These are phyloP conservation scores for Cyphellophora attinorum DNA, from an alignment of 2,329 filamentous ascomycete species.

Conservation along the genomic window DNA sequence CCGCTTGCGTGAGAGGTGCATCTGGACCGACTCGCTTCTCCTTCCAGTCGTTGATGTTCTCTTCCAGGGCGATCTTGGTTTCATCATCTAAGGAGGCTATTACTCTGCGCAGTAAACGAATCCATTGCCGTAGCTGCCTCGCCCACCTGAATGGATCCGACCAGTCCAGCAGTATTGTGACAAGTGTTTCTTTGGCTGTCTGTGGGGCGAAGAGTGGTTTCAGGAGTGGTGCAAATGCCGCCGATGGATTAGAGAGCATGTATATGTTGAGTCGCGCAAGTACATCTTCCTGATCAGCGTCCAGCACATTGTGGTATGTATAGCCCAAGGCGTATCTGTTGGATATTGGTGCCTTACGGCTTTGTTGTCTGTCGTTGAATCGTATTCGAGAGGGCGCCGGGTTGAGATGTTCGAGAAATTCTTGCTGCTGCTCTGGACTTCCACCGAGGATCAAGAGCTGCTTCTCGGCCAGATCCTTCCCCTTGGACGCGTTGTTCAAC, in stretches of 20 bases:
- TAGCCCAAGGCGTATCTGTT: slow-evolving; percentile 91
- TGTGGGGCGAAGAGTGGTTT: slow-evolving; percentile 75
- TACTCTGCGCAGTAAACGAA: slow-evolving; percentile 70
- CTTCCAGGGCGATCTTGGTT: slow-evolving; percentile 75
- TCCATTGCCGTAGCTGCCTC: slow-evolving; percentile 79
- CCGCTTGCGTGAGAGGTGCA: slow-evolving; percentile 48
- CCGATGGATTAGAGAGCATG: slow-evolving; percentile 74
- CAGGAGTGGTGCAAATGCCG: slow-evolving; percentile 72
- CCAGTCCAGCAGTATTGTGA: slow-evolving; percentile 94
- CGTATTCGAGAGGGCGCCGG: slow-evolving; percentile 27
- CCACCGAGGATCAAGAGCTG: slow-evolving; percentile 83
- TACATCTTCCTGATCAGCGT: slow-evolving; percentile 92
- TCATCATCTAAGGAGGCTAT: slow-evolving; percentile 64
- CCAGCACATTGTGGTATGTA: slow-evolving; percentile 88
- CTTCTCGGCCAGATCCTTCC: slow-evolving; percentile 84
- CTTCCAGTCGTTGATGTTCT: slow-evolving; percentile 71
- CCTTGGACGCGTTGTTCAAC: slow-evolving; percentile 81
- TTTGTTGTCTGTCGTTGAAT: slow-evolving; percentile 39
- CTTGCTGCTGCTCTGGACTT: slow-evolving; percentile 70
- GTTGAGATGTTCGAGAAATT: slow-evolving; percentile 61
- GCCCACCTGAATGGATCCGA: slow-evolving; percentile 88
- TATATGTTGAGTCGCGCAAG: slow-evolving; percentile 84
- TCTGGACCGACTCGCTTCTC: slow-evolving; percentile 51
- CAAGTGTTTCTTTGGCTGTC: slow-evolving; percentile 73
- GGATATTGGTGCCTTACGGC: slow-evolving; percentile 65